Evolutionary conservation across 1,139 yeast species (phyloP).

Genomic region (Taphrina deformans): DNA sequence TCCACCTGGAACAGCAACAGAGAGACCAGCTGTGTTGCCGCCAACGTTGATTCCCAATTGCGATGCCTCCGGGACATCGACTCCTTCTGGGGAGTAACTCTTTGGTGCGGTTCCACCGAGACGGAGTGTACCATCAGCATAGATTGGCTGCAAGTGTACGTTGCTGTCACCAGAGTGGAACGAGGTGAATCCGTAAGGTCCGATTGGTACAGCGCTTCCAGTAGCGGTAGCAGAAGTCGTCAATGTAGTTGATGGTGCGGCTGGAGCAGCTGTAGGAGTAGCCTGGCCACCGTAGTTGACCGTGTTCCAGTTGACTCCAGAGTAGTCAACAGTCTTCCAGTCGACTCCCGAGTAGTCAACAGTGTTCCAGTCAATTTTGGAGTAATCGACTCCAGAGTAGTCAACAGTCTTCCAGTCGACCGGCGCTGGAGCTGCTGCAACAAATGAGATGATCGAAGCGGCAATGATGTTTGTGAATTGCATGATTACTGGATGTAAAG

Average conservation of each 20-base stretch:
- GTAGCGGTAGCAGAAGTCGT: constrained; percentile 13
- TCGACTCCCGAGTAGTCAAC: constrained; percentile 20
- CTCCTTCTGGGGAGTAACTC: constrained; percentile 3
- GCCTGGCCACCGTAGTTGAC: constrained; percentile 4
- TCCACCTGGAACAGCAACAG: constrained; percentile 26
- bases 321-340: constrained; percentile 7
- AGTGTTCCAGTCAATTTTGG: constrained; percentile 11
- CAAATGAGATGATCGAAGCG: constrained; percentile 26
- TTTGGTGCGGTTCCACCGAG: constrained; percentile 14
- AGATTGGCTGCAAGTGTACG: constrained; percentile 15
- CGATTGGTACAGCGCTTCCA: neutral
- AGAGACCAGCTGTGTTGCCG: neutral
- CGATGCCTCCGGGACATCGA: neutral
- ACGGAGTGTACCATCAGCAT: constrained; percentile 4
- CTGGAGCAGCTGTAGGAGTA: constrained; percentile 1
- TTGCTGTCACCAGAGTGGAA: constrained; percentile 15
- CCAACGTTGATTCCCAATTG: neutral
- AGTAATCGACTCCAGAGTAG: constrained; percentile 11
- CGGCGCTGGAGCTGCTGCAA: constrained; percentile 28
- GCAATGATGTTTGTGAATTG: constrained; percentile 26
- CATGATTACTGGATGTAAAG: constrained; percentile 5
- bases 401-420: constrained; percentile 19
- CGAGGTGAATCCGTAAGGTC: constrained; percentile 18
- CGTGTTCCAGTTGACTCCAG: constrained; percentile 9
- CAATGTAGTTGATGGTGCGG: neutral